A percentile compares a stretch with the other conserved stretches of the same genome.
phyloP scores from a whole-genome alignment of 352 stramenopile species.

The Phytophthora kernoviae region DNA sequence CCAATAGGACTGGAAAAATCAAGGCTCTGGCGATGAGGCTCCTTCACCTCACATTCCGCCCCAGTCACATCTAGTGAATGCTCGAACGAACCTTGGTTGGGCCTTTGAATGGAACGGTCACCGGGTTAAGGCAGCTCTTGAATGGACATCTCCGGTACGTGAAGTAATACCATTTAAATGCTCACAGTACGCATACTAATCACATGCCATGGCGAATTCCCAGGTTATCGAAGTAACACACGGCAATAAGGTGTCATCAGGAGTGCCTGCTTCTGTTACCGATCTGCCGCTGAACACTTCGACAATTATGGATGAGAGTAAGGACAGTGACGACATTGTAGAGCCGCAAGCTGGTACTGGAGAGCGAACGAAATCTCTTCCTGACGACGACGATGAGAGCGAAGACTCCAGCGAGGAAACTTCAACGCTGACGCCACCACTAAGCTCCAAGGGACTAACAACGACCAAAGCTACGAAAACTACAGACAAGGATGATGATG shows the following conservation, averaged over 20 bases:
- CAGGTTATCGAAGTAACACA: slow-evolving; percentile 45
- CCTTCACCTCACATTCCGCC: slow-evolving; percentile 69
- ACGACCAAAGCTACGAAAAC: slow-evolving; percentile 8
- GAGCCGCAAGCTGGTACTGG: slow-evolving; percentile 5
- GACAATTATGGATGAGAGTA: slow-evolving; percentile 10
- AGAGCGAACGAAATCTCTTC: slow-evolving; percentile 4
- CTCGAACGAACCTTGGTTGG: slow-evolving; percentile 73
- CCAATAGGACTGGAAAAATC: slow-evolving; percentile 62
- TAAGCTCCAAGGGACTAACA: slow-evolving; percentile 3
- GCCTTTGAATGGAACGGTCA: slow-evolving; percentile 71
- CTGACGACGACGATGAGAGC: slow-evolving; percentile 22
- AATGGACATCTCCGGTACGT: slow-evolving; percentile 73
- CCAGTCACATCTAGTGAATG: slow-evolving; percentile 86
- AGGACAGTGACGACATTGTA: slow-evolving; percentile 21
- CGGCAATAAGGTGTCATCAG: background rate
- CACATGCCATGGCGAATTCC: background rate
- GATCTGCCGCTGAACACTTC: background rate
- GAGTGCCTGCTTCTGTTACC: background rate
- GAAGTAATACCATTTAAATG: background rate
- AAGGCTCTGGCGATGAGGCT: slow-evolving; percentile 49
- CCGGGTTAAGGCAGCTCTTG: slow-evolving; percentile 53
- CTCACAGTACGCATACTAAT: slow-evolving; percentile 5
- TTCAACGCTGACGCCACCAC: background rate
- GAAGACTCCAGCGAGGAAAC: slow-evolving; percentile 22
- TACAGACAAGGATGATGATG: slow-evolving; percentile 4